Base-by-base conservation (phyloP, 441 rosid genomes). In the Adansonia rubrostipa region DNA sequence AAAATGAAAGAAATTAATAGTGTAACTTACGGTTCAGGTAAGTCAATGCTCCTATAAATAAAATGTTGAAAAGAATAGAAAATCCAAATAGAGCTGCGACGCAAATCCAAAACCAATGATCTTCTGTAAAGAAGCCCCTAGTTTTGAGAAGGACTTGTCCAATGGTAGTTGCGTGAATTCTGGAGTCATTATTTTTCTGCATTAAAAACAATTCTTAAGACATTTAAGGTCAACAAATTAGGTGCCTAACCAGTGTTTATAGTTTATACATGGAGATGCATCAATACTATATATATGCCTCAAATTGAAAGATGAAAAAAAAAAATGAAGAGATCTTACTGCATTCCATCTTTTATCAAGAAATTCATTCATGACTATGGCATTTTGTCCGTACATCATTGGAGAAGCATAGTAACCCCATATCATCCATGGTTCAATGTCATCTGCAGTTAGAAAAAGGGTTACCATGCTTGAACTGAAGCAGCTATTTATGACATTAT, bases 381-480 rank as follows among this genome's bases (percentile, higher is more conserved):
- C 99, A 75, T 92, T 92, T 80, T 93, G 98, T 66, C 99, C 98
- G 73, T 95, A 93, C 91, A 92, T 93, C 98, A 95, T 92, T 28
- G 98, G 99, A 28, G 98, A 95, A 50, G 82, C 3, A 67, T 90
- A 93, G 84, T 90, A 92, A 28, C 92, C 97, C 99, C 99, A 95
- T 50, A 88, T 85, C 97, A 95, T 82, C 92, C 93, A 91, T 22
- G 93, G 82, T 5, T 80, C 80, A 77, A 95, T 88, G 79, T 91
- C 93, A 84, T 91, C 98, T 95, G 88, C 28, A 70, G n/a, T 75
- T 44, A 60, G 57, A 56, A 36, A 77, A 8, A 68, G 8, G 20
- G 20, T 61, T 75, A 48, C 45, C 13, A 57, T 57, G 63, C 9
- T 56, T 81, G 56, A 64, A 19, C 65, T 64, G 40, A 68, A 74